Evolutionary conservation across 352 stramenopile species (phyloP).

Genomic region (Phytophthora colocasiae): DNA sequence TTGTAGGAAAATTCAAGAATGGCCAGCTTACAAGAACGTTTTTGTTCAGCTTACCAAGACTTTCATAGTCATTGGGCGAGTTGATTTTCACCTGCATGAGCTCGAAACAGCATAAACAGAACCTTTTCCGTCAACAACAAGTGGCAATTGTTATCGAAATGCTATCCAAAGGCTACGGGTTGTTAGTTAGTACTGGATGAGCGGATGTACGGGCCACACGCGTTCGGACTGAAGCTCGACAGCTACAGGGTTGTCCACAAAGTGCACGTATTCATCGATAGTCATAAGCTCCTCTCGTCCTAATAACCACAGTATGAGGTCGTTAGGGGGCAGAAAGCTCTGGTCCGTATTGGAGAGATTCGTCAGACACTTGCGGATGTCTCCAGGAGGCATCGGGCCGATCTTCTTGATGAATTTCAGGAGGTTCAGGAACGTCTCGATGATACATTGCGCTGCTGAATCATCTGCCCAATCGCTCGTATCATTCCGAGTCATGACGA

Average conservation of each 20-base stretch:
- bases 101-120: background rate
- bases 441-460: slow-evolving; percentile 41
- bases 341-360: slow-evolving; percentile 74
- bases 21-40: too few species aligned
- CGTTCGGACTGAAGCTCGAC: slow-evolving; percentile 74
- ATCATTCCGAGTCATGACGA: slow-evolving; percentile 43
- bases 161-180: background rate
- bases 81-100: background rate
- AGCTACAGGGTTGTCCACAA: slow-evolving; percentile 49
- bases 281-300: slow-evolving; percentile 69
- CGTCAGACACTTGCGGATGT: slow-evolving; percentile 66
- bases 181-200: slow-evolving; percentile 68
- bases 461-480: slow-evolving; percentile 56
- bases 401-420: slow-evolving; percentile 74
- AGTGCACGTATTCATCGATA: slow-evolving; percentile 58
- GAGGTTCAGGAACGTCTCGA: slow-evolving; percentile 62
- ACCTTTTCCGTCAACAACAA: background rate
- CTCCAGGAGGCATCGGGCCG: slow-evolving; percentile 49
- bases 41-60: too few species aligned
- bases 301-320: slow-evolving; percentile 64
- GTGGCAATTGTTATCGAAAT: background rate
- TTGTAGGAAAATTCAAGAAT: too few species aligned
- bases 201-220: slow-evolving; percentile 75
- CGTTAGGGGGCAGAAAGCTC: slow-evolving; percentile 60
- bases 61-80: background rate